Evolutionary conservation across 495 filamentous ascomycete species (phyloP), one percentile per base, ranked within the genome.

Genomic region (Xylaria sp.): DNA sequence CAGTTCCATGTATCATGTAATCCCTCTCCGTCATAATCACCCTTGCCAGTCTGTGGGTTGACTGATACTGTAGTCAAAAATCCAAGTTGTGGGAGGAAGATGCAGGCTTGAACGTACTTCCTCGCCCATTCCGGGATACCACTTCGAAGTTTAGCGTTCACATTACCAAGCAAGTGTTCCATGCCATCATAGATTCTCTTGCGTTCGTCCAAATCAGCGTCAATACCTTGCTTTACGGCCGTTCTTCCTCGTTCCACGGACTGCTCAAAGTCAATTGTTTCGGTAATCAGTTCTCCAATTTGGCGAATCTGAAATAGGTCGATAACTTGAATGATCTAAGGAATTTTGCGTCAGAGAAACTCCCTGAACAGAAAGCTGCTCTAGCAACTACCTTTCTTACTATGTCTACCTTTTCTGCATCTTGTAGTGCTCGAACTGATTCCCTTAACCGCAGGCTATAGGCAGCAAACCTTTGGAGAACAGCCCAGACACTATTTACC

Each of bases 51-150:
- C 8, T 84, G 78, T 21, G 85, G 81, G 74, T 94, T 88, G 14
- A 92, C 79, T 0, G 87, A 86, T 29, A 97, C 90, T 0, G 91
- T 90, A 31, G 94, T 92, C 21, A 98, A 87, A 80, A 97, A 99
- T 3, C 96, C 97, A 17, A 97, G 86, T 76, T 97, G 93, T 12
- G 94, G 94, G 73, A 97, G 93, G 78, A 95, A 95, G 26, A 97
- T 91, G 61, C 80, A 98, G 73, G 77, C 90, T 81, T 68, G 90
- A 77, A 80, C 86, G 81, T 77, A 92, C 74, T 72, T 83, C 74
- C 70, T 69, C 5, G 83, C 85, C 80, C 81, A 85, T 73, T 82
- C 82, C 0, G 96, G 95, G 15, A 95, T 82, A 1, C 84, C 86
- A 14, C 76, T 79, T 5, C 88, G 85, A 63, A 97, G 83, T 6